Conservation (phyloP, 75 land plant species). For the Picea glauca region DNA sequence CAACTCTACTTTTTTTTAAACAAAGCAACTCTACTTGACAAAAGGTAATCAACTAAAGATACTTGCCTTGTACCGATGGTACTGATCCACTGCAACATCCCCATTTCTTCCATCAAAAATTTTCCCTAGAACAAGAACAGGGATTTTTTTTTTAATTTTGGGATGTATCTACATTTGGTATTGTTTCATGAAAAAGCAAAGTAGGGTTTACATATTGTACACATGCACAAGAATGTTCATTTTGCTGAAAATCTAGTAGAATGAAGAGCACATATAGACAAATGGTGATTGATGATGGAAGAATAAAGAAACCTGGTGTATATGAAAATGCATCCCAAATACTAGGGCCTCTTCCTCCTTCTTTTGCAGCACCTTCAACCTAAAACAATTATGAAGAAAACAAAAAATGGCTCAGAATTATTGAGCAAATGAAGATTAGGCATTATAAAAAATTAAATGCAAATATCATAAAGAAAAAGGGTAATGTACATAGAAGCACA, state of each 20-base stretch:
- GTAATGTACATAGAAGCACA: too few relatives aligned
- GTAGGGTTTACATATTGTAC: too few relatives aligned
- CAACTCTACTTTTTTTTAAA: too few relatives aligned
- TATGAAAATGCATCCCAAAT: slow-evolving; percentile 81
- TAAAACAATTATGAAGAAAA: slow-evolving; percentile 3
- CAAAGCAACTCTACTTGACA: too few relatives aligned
- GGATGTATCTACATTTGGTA: neutral
- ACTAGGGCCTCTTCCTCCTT: slow-evolving; percentile 73
- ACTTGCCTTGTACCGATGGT: slow-evolving; percentile 70
- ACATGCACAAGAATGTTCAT: too few relatives aligned
- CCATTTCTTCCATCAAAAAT: slow-evolving; percentile 75
- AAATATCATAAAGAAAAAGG: too few relatives aligned
- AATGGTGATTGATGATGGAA: neutral
- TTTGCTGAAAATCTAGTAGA: too few relatives aligned
- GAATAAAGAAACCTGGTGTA: slow-evolving; percentile 34
- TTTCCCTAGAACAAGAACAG: slow-evolving; percentile 30
- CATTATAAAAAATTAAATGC: too few relatives aligned
- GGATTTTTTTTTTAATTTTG: neutral
- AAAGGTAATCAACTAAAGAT: neutral
- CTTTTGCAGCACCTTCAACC: slow-evolving; percentile 83
- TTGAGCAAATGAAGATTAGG: too few relatives aligned
- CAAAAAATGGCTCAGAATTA: too few relatives aligned
- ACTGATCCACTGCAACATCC: slow-evolving; percentile 78
- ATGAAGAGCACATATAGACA: too few relatives aligned
- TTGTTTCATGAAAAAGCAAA: neutral